Conservation (phyloP, 2,329 filamentous ascomycete genomes). For the Ophiostoma ulmi region DNA sequence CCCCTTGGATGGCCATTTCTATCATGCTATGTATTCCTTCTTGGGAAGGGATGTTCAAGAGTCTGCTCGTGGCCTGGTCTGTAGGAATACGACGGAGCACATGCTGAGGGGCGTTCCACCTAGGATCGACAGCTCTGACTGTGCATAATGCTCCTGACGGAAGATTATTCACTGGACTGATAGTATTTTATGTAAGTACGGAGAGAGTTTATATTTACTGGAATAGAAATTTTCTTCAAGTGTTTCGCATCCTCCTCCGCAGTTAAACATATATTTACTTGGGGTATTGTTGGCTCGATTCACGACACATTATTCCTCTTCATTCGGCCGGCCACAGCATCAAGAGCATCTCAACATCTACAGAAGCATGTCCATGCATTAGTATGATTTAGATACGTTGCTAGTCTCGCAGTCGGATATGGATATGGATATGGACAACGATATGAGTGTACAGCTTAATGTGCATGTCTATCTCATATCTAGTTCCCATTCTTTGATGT, state of each 20-base stretch:
- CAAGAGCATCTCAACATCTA: background rate
- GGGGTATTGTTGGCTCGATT: background rate
- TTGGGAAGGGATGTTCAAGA: constrained; percentile 1
- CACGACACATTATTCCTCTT: background rate
- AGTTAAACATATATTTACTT: background rate
- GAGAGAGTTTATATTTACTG: background rate
- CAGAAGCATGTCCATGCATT: background rate
- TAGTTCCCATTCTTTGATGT: background rate
- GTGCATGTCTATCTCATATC: background rate
- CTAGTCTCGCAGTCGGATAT: background rate
- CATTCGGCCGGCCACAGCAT: background rate
- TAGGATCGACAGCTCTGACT: background rate
- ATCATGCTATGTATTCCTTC: background rate
- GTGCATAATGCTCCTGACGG: constrained; percentile 5
- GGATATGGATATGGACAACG: background rate
- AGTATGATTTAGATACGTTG: background rate
- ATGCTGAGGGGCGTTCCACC: constrained; percentile 6
- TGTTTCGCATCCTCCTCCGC: background rate
- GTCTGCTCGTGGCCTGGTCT: background rate
- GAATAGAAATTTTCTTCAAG: background rate
- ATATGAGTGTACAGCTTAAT: background rate
- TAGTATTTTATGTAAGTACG: background rate
- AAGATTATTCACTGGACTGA: background rate
- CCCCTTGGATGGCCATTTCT: background rate
- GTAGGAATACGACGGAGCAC: background rate